These are phyloP conservation scores for Coccomyxa subellipsoidea DNA, from an alignment of 163 green algal species.

Conservation along the genomic window DNA sequence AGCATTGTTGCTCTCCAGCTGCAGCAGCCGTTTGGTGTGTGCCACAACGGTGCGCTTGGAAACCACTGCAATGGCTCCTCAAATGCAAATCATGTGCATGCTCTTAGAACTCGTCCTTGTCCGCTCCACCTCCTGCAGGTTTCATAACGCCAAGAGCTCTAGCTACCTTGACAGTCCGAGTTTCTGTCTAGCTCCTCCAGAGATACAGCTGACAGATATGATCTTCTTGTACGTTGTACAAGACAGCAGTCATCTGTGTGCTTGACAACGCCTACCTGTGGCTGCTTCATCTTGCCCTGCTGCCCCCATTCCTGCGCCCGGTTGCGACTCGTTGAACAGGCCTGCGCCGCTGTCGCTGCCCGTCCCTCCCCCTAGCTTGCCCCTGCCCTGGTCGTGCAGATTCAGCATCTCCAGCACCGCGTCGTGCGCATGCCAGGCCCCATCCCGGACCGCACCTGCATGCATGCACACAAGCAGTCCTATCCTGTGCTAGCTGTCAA, in stretches of 20 bases:
- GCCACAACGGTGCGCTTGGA: too few species aligned
- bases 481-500: background rate
- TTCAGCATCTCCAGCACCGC: constrained; percentile 33
- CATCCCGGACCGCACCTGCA: constrained; percentile 18
- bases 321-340: background rate
- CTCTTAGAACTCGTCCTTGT: background rate
- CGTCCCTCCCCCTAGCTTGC: background rate
- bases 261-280: background rate
- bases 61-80: too few species aligned
- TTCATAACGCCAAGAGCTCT: too few species aligned
- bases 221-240: too few species aligned
- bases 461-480: background rate
- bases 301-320: background rate
- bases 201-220: too few species aligned
- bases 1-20: too few species aligned
- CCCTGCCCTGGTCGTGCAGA: constrained; percentile 22
- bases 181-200: too few species aligned
- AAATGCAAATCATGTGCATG: background rate
- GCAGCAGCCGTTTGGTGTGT: too few species aligned
- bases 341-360: background rate
- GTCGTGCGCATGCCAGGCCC: constrained; percentile 24
- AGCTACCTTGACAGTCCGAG: too few species aligned
- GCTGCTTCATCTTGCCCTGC: background rate
- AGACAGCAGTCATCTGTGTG: too few species aligned
- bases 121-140: too few species aligned